phyloP scores from a whole-genome alignment of 1,284 basidiomycete species.

The Trichosporon asahii region DNA sequence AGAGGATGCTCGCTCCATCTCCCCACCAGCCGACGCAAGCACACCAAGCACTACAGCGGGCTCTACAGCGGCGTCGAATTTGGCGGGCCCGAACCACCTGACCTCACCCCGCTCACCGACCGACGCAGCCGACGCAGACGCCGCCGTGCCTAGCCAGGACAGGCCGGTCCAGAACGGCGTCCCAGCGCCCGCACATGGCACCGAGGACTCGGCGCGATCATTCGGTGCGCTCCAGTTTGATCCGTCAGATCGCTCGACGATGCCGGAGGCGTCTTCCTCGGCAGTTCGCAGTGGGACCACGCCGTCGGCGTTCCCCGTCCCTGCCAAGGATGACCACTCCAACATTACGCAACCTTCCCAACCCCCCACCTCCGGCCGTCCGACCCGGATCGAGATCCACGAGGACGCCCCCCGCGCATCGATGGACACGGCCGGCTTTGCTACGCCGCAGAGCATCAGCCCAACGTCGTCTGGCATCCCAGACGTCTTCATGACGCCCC shows the following conservation, averaged over 20 bases:
- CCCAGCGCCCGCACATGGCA: neutral
- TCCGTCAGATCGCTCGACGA: neutral
- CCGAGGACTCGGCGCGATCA: neutral
- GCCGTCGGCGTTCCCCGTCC: neutral
- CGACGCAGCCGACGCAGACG: neutral
- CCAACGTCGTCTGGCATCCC: neutral
- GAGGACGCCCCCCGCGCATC: neutral
- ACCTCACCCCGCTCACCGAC: neutral
- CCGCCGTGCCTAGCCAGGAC: neutral
- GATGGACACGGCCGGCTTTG: slow-evolving; percentile 3
- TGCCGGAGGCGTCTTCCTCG: neutral
- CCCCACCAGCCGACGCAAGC: neutral
- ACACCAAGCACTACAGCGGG: neutral
- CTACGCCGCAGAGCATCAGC: neutral
- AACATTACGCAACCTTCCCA: neutral
- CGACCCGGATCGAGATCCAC: neutral
- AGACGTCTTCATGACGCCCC: slow-evolving; percentile 9
- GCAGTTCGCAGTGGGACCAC: neutral
- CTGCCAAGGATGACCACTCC: slow-evolving; percentile 1
- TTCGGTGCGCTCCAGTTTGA: neutral
- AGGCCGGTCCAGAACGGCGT: neutral
- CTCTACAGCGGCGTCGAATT: neutral
- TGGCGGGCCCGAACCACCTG: neutral
- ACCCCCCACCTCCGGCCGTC: neutral
- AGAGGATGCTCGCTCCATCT: neutral